Conservation (phyloP, 2,329 filamentous ascomycete species). For the Trichoderma koningii region DNA sequence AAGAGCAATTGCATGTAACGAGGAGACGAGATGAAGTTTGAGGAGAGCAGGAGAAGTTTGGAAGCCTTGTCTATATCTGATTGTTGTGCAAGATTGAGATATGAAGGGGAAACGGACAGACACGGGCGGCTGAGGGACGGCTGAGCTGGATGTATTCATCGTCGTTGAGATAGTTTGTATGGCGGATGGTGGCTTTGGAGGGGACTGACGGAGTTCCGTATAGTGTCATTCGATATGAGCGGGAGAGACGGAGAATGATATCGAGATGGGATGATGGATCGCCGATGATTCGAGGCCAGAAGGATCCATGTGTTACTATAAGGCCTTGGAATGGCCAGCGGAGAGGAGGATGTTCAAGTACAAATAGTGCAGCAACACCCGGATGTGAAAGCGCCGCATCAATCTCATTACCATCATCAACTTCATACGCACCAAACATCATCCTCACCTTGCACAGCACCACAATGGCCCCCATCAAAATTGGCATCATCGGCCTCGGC, state of each 20-base stretch:
- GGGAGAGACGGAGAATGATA: not conserved
- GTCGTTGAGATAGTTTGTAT: not conserved
- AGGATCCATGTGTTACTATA: too few relatives aligned
- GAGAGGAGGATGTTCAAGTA: not conserved
- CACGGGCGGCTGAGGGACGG: too few relatives aligned
- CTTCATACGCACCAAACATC: not conserved
- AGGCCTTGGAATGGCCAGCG: too few relatives aligned
- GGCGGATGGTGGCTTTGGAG: not conserved
- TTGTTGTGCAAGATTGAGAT: not conserved
- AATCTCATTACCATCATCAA: not conserved
- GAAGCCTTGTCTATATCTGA: not conserved
- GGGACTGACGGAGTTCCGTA: conserved; percentile 3
- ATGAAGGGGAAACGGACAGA: not conserved
- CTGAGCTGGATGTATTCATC: not conserved
- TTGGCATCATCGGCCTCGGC: conserved; percentile 32
- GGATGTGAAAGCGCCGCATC: not conserved
- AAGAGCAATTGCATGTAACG: too few relatives aligned
- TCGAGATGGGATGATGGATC: too few relatives aligned
- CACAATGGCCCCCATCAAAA: conserved; percentile 31
- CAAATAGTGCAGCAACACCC: not conserved
- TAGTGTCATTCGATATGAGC: not conserved
- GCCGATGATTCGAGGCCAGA: too few relatives aligned
- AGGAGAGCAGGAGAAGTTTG: too few relatives aligned
- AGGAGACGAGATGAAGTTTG: too few relatives aligned
- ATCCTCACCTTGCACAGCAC: not conserved